Evolutionary conservation across 768 basidiomycete species (phyloP), one percentile per base, ranked within the genome.

Genomic region (Candolleomyces eurysporus): DNA sequence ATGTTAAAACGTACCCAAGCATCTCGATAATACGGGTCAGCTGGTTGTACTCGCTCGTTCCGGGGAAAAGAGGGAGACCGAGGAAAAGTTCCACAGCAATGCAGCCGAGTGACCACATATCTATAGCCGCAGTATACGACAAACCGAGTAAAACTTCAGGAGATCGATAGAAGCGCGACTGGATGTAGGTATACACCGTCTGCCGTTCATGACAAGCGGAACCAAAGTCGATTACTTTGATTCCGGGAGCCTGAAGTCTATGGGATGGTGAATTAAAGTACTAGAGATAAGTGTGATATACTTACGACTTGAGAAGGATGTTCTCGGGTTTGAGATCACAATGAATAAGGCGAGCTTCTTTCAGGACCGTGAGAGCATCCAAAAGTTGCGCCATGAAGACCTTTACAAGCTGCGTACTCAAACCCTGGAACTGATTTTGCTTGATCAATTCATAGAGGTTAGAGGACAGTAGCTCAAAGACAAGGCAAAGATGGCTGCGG

Each of bases 181-280:
- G 97, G 72, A 99, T 98, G 77, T 99, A 99, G 4, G 97, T 99
- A 74, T 99, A 99, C 48, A 98, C 95, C n/a, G 96, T 99, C 75
- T 98, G 96, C 68, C 93, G 89, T 76, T 98, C 97, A 72, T 98
- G 96, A 72, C 97, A 99, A 17, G 97, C 95, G 5, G 96, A 98
- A 46, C 97, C 97, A 77, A 98, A 98, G 78, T 98, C 96, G 71
- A 99, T 98, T 57, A 99, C 92, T 77, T 98, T 98, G 80, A 98
- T 98, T 75, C 94, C 90, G 3, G 96, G 96, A 10, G 96, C 94
- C 81, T 96, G 95, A 40, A 99, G 82, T 19, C 36, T 36, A 36
- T 95, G 97, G 60, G n/a, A 48, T 2, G 48, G 50, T 57, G 30
- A 52, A 39, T 26, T 22, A 19, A 61, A 53, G 60, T 61, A 26